These are phyloP conservation scores for Tanacetum coccineum DNA, from an alignment of 129 eudicot genomes.

Conservation along the genomic window DNA sequence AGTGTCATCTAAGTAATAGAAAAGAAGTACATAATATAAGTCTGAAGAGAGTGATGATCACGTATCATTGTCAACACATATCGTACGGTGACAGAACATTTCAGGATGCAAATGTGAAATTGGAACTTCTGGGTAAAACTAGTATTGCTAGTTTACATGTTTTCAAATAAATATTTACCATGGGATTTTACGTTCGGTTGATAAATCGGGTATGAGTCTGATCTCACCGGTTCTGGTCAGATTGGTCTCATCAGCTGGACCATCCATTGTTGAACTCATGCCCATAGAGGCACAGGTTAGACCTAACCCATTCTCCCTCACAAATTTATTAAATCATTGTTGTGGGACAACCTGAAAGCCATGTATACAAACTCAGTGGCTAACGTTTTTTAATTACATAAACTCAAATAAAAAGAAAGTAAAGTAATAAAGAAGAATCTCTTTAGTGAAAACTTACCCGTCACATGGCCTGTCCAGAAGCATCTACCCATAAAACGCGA, in stretches of 20 bases:
- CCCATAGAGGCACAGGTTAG: slow-evolving; percentile 82
- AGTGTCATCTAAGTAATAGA: neutral
- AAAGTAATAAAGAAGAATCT: neutral
- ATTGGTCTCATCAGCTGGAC: slow-evolving; percentile 75
- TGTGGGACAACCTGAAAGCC: slow-evolving; percentile 64
- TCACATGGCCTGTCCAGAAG: slow-evolving; percentile 93
- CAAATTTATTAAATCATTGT: slow-evolving; percentile 60
- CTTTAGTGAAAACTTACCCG: slow-evolving; percentile 55
- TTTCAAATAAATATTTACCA: slow-evolving; percentile 48
- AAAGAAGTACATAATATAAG: neutral
- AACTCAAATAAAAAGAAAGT: neutral
- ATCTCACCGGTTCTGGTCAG: slow-evolving; percentile 87
- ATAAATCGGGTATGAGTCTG: slow-evolving; percentile 80
- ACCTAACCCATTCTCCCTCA: slow-evolving; percentile 75
- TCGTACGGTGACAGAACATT: neutral
- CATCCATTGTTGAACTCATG: slow-evolving; percentile 65
- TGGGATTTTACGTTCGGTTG: slow-evolving; percentile 80
- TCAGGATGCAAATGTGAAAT: neutral
- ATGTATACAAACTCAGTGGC: slow-evolving; percentile 4
- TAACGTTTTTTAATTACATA: neutral
- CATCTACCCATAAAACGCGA: slow-evolving; percentile 85
- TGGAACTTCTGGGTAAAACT: neutral
- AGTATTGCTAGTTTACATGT: neutral
- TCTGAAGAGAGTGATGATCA: neutral
- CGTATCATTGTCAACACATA: neutral